A percentile compares a stretch with the other conserved stretches of the same genome.
Conservation (phyloP, 2,329 filamentous ascomycete genomes). For the Scortechinia acanthostroma region DNA sequence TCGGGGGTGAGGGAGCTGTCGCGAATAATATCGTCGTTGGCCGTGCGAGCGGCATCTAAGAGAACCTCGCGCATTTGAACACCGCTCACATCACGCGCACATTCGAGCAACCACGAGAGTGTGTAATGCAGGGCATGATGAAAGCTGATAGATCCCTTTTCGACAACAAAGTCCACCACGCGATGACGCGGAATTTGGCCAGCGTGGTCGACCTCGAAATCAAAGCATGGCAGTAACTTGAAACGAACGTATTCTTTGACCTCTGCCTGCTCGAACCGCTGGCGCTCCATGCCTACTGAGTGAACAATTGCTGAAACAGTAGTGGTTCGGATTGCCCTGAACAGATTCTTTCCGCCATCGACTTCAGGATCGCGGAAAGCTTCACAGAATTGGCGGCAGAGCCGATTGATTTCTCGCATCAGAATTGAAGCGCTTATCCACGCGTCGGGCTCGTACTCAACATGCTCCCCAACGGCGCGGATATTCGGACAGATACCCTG, state of each 20-base stretch:
- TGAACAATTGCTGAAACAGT: slow-evolving; percentile 82
- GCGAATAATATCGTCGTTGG: background rate
- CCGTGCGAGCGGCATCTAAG: background rate
- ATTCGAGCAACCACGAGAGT: slow-evolving; percentile 89
- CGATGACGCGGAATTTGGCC: slow-evolving; percentile 60
- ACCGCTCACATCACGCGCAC: slow-evolving; percentile 67
- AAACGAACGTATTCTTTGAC: slow-evolving; percentile 81
- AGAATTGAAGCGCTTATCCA: slow-evolving; percentile 96
- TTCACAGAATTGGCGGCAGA: slow-evolving; percentile 82
- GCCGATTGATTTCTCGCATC: slow-evolving; percentile 86
- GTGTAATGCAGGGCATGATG: slow-evolving; percentile 96
- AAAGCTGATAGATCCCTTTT: slow-evolving; percentile 88
- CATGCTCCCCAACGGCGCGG: slow-evolving; percentile 85
- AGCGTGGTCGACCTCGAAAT: slow-evolving; percentile 57
- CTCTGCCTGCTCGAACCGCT: slow-evolving; percentile 78
- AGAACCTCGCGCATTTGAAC: slow-evolving; percentile 64
- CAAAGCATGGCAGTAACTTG: slow-evolving; percentile 70
- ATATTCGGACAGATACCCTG: slow-evolving; percentile 95
- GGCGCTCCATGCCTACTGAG: slow-evolving; percentile 80
- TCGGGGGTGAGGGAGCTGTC: slow-evolving; percentile 34
- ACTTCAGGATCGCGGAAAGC: slow-evolving; percentile 68
- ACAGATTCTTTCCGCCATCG: slow-evolving; percentile 61
- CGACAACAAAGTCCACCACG: slow-evolving; percentile 66
- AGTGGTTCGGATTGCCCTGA: slow-evolving; percentile 64
- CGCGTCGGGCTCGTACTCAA: slow-evolving; percentile 95